Evolutionary conservation across 768 basidiomycete species (phyloP).

Genomic region (Pluteus cervinus): DNA sequence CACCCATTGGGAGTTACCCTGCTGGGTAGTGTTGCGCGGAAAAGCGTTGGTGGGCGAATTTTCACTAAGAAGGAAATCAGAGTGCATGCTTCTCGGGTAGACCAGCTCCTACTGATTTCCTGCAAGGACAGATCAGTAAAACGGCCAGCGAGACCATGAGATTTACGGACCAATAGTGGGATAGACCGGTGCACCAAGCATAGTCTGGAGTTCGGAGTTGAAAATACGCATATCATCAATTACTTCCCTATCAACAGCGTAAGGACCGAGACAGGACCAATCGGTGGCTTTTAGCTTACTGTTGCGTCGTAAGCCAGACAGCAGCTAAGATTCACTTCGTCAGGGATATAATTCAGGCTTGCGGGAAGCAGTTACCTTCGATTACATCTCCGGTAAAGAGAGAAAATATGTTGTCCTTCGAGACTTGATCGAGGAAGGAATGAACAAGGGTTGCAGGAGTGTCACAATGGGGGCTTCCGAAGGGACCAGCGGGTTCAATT

Average conservation of each 20-base stretch:
- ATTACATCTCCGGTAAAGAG: constrained; percentile 65
- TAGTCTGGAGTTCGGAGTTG: constrained; percentile 36
- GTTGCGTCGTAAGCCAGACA: constrained; percentile 41
- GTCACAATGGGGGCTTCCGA: constrained; percentile 48
- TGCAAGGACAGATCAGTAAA: constrained; percentile 11
- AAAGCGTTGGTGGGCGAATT: constrained; percentile 53
- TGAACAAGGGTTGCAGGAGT: constrained; percentile 40
- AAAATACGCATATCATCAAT: constrained; percentile 39
- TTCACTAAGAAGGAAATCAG: constrained; percentile 31
- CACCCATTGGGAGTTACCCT: constrained; percentile 44
- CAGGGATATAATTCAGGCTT: background rate
- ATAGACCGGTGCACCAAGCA: constrained; percentile 37
- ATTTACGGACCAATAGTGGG: constrained; percentile 38
- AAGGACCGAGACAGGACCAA: background rate
- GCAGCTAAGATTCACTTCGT: constrained; percentile 26
- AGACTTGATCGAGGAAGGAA: constrained; percentile 42
- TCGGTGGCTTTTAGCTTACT: constrained; percentile 20
- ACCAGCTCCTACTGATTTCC: constrained; percentile 42
- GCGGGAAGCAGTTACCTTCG: constrained; percentile 31
- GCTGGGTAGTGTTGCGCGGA: constrained; percentile 38
- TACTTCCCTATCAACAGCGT: constrained; percentile 34
- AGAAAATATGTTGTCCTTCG: constrained; percentile 36
- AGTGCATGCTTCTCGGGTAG: background rate
- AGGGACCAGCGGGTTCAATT: constrained; percentile 38
- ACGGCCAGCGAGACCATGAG: background rate